These are phyloP conservation scores for Elsinoe arachidis DNA, from an alignment of 2,329 filamentous ascomycete species.

Conservation along the genomic window DNA sequence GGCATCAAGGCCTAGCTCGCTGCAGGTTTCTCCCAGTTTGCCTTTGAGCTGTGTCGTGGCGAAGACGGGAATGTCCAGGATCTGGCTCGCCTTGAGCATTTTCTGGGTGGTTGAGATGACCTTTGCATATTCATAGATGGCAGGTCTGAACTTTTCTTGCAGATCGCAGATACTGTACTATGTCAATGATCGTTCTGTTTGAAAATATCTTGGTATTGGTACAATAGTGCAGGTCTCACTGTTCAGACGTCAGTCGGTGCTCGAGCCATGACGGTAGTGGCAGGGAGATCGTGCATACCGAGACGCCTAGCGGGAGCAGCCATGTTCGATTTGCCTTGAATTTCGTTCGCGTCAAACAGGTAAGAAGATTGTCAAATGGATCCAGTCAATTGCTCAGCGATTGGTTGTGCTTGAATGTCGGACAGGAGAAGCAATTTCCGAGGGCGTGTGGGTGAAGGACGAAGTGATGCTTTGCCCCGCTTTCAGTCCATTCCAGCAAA, in stretches of 20 bases:
- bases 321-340: not conserved
- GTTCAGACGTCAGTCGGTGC: conserved; percentile 14
- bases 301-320: conserved; percentile 17
- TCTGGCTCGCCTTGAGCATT: conserved; percentile 39
- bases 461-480: not conserved
- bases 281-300: conserved; percentile 10
- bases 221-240: conserved; percentile 20
- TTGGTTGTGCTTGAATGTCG: not conserved
- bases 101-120: conserved; percentile 50
- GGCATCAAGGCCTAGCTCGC: conserved; percentile 53
- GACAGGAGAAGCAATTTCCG: conserved; percentile 8
- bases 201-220: conserved; percentile 8
- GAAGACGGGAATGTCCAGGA: conserved; percentile 66
- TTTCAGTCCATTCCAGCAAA: not conserved
- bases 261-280: not conserved
- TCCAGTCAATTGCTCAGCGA: not conserved
- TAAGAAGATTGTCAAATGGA: not conserved
- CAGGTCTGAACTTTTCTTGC: conserved; percentile 81
- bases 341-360: not conserved
- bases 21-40: conserved; percentile 70
- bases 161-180: conserved; percentile 73
- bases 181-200: not conserved
- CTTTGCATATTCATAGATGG: conserved; percentile 77
- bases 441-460: conserved; percentile 4
- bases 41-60: conserved; percentile 76